Evolutionary conservation across 108 stramenopile genomes (phyloP), one percentile per base, ranked within the genome.

Genomic region (Stephanodiscus minutulus): DNA sequence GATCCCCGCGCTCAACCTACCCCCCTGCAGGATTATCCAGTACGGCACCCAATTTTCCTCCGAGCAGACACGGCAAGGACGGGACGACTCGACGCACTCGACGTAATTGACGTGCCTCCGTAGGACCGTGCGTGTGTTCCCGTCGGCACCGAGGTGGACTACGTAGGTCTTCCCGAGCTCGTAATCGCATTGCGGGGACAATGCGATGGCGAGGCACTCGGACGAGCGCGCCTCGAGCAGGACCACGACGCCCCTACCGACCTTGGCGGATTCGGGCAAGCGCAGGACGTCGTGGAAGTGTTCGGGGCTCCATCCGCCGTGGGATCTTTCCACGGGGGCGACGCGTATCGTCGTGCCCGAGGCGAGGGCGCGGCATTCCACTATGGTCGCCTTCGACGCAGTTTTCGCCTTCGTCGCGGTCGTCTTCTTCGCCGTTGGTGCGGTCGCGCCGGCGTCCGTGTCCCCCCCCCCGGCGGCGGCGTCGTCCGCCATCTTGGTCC

Each of bases 141-240:
- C 85, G 36, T 77, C 65, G 53, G 84, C 84, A 21, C 88, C 88
- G 64, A 89, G 82, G 52, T 83, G 82, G 0, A 86, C 79, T 5
- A 85, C 86, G 60, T 87, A 86, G 17, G 84, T 86, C 53, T 83
- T 82, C 0, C 83, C 87, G 53, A 87, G 63, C 20, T 77, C 67
- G 67, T 69, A 86, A 35, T 61, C 56, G 44, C 81, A 62, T 58
- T 82, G 61, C 57, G 86, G 86, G 13, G 83, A 85, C 17, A 86
- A 63, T 1, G 85, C 87, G 12, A 88, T 44, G 29, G 87, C 85
- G 0, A 88, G 50, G 66, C 87, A 82, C 77, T 88, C 87, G 24
- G 82, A 50, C 15, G 83, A 82, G 56, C 82, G 84, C 39, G 74
- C 82, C 61, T 81, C 80, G 33, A 81, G 61, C 33, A 64, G 62